Base-by-base conservation (phyloP, 1,139 yeast genomes). In the Candida glucosophila region DNA sequence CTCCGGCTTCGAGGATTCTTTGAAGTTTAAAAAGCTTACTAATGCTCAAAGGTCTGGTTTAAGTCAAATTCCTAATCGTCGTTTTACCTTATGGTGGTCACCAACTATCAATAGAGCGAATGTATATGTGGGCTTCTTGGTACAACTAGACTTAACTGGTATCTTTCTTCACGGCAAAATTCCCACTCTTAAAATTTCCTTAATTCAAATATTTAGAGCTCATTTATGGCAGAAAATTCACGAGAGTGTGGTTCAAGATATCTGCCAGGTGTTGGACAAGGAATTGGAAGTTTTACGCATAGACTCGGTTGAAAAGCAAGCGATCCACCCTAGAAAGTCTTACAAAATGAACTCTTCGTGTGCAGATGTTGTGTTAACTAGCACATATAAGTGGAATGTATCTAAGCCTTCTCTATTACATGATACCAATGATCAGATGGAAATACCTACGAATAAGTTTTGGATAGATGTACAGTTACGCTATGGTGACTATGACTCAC, bases 141-240 rank as follows among this genome's bases (percentile, higher is more conserved):
- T 92, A 17, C 99, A 92, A 51, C 65, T 92, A 22, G 99, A 92
- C 55, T 63, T 92, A 43, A 92, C 99, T 0, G 99, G 98, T 43
- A 90, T 92, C 17, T 90, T 90, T 52, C 62, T 92, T 29, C 99
- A 92, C 47, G 99, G 99, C 41, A 92, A 92, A 52, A 92, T 92
- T 36, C 99, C 99, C 4, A 90, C 99, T 0, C 62, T 92, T 42
- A 92, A 92, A 54, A 90, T 92, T 19, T 90, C 98, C 1, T 65
- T 90, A 36, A 88, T 92, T 48, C 99, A 92, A 52, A 86, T 92
- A 3, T 92, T 92, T 66, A 67, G 99, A 31, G 97, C 98, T 0
- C 99, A 92, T 60, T 70, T 92, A 45, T 92, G 99, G 99, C 99
- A 92, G 49, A 92, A 92, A 54, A 92, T 92, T 29, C 99, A 92